Evolutionary conservation across 225 moss, liverwort and hornwort species (phyloP).

Genomic region (Pseudoscleropodium purum): DNA sequence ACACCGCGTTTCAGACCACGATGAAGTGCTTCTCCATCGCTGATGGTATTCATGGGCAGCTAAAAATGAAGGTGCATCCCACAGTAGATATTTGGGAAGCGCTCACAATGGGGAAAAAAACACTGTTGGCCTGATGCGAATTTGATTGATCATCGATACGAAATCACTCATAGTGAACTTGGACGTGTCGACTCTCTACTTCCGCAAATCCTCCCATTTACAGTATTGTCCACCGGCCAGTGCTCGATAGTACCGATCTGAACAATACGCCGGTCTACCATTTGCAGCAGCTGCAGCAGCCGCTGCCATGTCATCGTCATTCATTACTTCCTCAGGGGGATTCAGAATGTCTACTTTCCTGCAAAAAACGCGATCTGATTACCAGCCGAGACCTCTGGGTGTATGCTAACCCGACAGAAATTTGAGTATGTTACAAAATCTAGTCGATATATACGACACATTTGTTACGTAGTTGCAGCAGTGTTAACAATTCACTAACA

Average conservation of each 20-base stretch:
- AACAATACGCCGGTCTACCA: constrained; percentile 54
- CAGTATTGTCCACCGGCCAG: constrained; percentile 67
- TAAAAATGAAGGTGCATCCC: not conserved
- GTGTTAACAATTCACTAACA: not conserved
- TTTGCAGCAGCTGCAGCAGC: constrained; percentile 61
- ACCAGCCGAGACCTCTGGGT: not conserved
- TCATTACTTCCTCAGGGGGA: constrained; percentile 48
- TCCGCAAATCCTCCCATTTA: constrained; percentile 63
- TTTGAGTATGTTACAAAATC: not conserved
- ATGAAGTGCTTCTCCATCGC: not conserved
- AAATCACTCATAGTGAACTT: not conserved
- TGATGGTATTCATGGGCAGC: not conserved
- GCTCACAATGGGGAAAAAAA: not conserved
- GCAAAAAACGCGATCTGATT: not conserved
- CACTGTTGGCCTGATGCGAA: not conserved
- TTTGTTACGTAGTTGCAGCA: not conserved
- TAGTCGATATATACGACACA: not conserved
- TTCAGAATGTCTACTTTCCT: constrained; percentile 52
- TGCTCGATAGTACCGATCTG: constrained; percentile 63
- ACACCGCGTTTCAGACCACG: not conserved
- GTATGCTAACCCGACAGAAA: not conserved
- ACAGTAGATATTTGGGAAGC: not conserved
- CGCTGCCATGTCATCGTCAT: constrained; percentile 56
- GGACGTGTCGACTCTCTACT: constrained; percentile 13
- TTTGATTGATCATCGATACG: not conserved